A percentile compares a stretch with the other conserved stretches of the same genome.
Evolutionary conservation across 257 asterid genomes (phyloP).

Genomic region (Marsdenia floribunda): DNA sequence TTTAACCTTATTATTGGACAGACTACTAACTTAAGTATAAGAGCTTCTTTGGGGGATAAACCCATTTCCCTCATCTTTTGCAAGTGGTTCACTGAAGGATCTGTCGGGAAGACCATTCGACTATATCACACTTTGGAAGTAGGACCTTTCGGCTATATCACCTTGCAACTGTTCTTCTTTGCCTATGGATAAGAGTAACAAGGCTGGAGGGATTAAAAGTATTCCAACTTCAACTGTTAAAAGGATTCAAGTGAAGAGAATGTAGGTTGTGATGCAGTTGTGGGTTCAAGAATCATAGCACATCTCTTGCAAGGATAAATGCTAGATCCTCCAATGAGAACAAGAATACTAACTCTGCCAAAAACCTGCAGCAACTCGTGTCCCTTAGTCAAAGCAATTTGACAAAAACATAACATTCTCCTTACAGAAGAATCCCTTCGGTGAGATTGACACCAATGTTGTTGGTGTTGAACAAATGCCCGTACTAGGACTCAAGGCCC

Average conservation of each 20-base stretch:
- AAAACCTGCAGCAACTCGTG: conserved; percentile 41
- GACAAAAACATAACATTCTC: conserved; percentile 79
- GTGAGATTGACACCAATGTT: conserved; percentile 68
- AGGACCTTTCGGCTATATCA: too few relatives aligned
- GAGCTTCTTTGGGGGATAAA: too few relatives aligned
- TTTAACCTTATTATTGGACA: too few relatives aligned
- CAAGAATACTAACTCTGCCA: conserved; percentile 18
- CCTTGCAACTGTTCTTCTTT: conserved; percentile 71
- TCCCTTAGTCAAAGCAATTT: conserved; percentile 93
- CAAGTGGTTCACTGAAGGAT: too few relatives aligned
- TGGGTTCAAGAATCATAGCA: conserved; percentile 41
- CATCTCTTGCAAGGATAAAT: conserved; percentile 76
- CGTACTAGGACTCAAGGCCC: conserved; percentile 18
- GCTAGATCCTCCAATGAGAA: conserved; percentile 37
- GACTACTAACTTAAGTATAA: too few relatives aligned
- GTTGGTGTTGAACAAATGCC: conserved; percentile 22
- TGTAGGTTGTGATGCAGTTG: conserved; percentile 32
- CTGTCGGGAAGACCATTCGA: too few relatives aligned
- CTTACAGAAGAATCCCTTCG: conserved; percentile 74
- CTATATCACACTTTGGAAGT: too few relatives aligned
- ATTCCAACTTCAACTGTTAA: conserved; percentile 40
- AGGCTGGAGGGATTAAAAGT: conserved; percentile 27
- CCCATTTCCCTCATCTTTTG: too few relatives aligned
- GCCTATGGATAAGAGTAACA: conserved; percentile 50
- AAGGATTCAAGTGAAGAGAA: conserved; percentile 90